Evolutionary conservation across 129 eudicot genomes (phyloP).

Genomic region (Flaveria linearis): DNA sequence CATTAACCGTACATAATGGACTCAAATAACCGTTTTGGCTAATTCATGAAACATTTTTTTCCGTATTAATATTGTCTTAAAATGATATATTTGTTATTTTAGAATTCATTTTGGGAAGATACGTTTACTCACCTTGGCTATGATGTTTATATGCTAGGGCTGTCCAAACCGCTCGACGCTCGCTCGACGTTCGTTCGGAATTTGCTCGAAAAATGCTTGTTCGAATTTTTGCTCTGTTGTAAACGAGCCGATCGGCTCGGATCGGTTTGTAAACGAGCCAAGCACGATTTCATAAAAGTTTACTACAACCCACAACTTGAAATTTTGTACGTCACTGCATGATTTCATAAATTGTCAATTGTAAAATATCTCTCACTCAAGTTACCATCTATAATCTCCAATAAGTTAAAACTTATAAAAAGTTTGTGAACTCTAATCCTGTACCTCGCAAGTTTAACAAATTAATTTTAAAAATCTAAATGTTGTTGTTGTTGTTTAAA

Average conservation of each 20-base stretch:
- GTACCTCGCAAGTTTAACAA: too few relatives aligned
- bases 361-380: neutral
- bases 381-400: neutral
- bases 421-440: too few relatives aligned
- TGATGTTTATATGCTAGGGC: slow-evolving; percentile 12
- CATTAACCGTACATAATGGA: neutral
- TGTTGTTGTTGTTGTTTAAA: too few relatives aligned
- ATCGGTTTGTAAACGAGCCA: too few relatives aligned
- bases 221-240: too few relatives aligned
- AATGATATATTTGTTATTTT: slow-evolving; percentile 1
- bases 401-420: too few relatives aligned
- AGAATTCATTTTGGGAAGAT: neutral
- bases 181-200: too few relatives aligned
- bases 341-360: neutral
- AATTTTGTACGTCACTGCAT: neutral
- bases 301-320: neutral
- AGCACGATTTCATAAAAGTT: too few relatives aligned
- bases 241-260: too few relatives aligned
- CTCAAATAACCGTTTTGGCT: neutral
- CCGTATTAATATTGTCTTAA: neutral
- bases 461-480: too few relatives aligned
- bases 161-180: too few relatives aligned
- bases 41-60: neutral
- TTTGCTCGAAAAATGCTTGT: too few relatives aligned
- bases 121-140: neutral